Evolutionary conservation across 2,329 filamentous ascomycete species (phyloP).

Genomic region (Pseudopyricularia cyperi): DNA sequence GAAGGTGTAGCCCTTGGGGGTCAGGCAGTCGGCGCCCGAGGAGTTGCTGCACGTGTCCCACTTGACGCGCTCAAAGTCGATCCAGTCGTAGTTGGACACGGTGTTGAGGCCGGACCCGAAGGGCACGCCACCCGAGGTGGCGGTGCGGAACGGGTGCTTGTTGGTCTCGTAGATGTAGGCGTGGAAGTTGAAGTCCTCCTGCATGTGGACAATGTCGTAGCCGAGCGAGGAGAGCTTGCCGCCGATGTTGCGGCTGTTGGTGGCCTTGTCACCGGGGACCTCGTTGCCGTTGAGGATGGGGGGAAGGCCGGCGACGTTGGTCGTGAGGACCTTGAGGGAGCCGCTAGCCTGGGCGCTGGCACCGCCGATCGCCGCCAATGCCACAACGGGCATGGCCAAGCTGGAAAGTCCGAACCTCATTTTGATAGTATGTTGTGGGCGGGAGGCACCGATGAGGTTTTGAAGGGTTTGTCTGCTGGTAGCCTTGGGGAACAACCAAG

Average conservation of each 20-base stretch:
- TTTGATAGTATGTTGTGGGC: background rate
- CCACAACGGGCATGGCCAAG: background rate
- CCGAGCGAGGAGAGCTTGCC: constrained; percentile 38
- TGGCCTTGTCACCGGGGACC: constrained; percentile 46
- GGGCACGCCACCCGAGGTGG: constrained; percentile 50
- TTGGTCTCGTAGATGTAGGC: constrained; percentile 48
- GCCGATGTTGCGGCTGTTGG: constrained; percentile 44
- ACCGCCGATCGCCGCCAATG: background rate
- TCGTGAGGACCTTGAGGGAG: constrained; percentile 37
- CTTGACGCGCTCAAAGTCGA: constrained; percentile 40
- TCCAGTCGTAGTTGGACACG: constrained; percentile 43
- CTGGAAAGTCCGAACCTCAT: constrained; percentile 1
- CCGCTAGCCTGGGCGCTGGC: constrained; percentile 8
- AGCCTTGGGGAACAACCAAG: background rate
- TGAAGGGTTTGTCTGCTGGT: background rate
- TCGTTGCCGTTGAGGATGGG: constrained; percentile 43
- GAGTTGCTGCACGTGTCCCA: constrained; percentile 46
- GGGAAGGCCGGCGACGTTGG: constrained; percentile 50
- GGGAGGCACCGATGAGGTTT: background rate
- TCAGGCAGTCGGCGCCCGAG: constrained; percentile 47
- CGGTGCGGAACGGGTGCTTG: constrained; percentile 44
- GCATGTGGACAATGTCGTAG: constrained; percentile 51
- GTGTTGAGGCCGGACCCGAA: constrained; percentile 54
- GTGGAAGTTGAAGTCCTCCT: constrained; percentile 61
- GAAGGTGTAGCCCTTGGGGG: constrained; percentile 57